Conservation (phyloP, 805 yeast species). For the Teunomyces atbi region DNA sequence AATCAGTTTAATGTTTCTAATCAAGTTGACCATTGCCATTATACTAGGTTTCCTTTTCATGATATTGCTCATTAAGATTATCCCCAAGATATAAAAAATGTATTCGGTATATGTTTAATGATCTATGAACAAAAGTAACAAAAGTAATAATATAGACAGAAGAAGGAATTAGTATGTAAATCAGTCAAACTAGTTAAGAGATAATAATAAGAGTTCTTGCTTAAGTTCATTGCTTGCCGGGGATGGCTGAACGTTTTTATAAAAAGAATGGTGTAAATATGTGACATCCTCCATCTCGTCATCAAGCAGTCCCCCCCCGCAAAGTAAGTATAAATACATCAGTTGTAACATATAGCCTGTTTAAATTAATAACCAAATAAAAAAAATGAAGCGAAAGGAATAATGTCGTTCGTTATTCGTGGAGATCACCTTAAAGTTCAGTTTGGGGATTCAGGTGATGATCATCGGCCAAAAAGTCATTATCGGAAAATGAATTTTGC, state of each 20-base stretch:
- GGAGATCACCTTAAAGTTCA: background rate
- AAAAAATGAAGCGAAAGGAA: constrained; percentile 3
- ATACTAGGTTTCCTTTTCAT: constrained; percentile 28
- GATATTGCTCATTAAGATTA: constrained; percentile 32
- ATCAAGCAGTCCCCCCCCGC: background rate
- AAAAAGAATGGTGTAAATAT: too few species aligned
- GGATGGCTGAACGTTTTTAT: background rate
- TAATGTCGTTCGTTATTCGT: constrained; percentile 2
- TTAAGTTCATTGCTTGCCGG: background rate
- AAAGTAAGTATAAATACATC: constrained; percentile 1
- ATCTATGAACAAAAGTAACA: constrained; percentile 2
- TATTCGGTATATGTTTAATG: constrained; percentile 3
- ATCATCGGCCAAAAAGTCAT: constrained; percentile 21
- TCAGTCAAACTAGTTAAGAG: background rate
- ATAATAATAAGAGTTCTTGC: background rate
- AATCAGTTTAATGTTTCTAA: constrained; percentile 36
- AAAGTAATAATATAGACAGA: constrained; percentile 1
- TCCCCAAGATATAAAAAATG: constrained; percentile 23
- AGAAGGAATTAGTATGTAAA: constrained; percentile 1
- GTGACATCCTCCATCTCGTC: background rate
- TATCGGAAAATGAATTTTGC: constrained; percentile 20
- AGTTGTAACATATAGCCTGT: background rate
- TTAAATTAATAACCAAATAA: constrained; percentile 3
- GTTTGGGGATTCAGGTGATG: constrained; percentile 9
- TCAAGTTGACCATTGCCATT: constrained; percentile 28